Evolutionary conservation across 225 moss, liverwort and hornwort genomes (phyloP).

Genomic region (Physcomitrellopsis africana): DNA sequence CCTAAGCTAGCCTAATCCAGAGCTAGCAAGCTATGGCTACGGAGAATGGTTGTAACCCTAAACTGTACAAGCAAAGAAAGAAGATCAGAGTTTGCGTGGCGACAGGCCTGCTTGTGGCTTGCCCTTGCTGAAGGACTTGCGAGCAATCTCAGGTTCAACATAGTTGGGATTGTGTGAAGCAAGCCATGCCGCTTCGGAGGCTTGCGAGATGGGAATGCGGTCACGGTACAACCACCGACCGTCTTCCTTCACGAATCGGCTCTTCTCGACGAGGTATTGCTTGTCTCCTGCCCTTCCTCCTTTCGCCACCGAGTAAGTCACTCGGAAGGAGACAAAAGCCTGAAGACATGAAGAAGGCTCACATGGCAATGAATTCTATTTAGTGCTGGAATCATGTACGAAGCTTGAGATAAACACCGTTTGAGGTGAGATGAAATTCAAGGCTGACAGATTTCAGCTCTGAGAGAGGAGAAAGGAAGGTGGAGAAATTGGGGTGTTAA

Average conservation of each 20-base stretch:
- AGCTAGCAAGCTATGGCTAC: neutral
- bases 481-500: neutral
- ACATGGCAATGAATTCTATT: neutral
- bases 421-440: slow-evolving; percentile 4
- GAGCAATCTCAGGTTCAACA: slow-evolving; percentile 44
- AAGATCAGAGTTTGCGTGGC: slow-evolving; percentile 33
- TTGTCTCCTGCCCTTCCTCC: slow-evolving; percentile 78
- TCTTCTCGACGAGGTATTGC: slow-evolving; percentile 74
- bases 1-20: neutral
- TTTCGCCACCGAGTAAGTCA: slow-evolving; percentile 67
- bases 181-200: slow-evolving; percentile 77
- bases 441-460: too few relatives aligned
- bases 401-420: neutral
- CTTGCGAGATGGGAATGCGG: slow-evolving; percentile 57
- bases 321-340: slow-evolving; percentile 75
- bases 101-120: slow-evolving; percentile 44
- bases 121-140: slow-evolving; percentile 47
- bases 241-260: slow-evolving; percentile 66
- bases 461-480: neutral
- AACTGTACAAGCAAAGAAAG: slow-evolving; percentile 21
- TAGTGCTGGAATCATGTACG: neutral
- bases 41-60: slow-evolving; percentile 6
- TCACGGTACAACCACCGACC: slow-evolving; percentile 73
- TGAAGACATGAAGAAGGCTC: slow-evolving; percentile 24
- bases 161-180: slow-evolving; percentile 48